Evolutionary conservation across 2,329 filamentous ascomycete species (phyloP).

Genomic region (Penicillium sp.): DNA sequence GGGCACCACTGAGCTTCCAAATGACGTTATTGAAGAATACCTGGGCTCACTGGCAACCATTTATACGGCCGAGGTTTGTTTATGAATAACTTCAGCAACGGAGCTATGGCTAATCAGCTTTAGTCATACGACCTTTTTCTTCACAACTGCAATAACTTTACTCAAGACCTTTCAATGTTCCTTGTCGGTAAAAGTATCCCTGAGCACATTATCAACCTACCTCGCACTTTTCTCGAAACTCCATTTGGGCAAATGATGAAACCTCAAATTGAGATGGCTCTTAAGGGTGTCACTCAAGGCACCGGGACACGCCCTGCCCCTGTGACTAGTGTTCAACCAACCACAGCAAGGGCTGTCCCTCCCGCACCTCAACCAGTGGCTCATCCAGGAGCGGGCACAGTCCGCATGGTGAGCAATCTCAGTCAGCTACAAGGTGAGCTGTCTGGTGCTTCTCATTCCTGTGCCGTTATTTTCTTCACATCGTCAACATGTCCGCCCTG

Average conservation of each 20-base stretch:
- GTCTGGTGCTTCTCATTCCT: constrained; percentile 60
- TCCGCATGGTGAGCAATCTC: constrained; percentile 62
- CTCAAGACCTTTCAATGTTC: constrained; percentile 87
- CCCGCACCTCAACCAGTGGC: constrained; percentile 17
- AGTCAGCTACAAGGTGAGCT: constrained; percentile 63
- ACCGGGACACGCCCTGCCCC: constrained; percentile 38
- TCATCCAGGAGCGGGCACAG: constrained; percentile 43
- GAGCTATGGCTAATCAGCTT: constrained; percentile 10
- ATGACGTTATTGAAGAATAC: constrained; percentile 83
- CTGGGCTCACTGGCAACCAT: constrained; percentile 77
- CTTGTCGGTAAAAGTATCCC: constrained; percentile 86
- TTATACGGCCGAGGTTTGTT: constrained; percentile 71
- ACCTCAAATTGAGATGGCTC: constrained; percentile 68
- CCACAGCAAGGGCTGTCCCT: constrained; percentile 10
- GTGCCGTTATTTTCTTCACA: constrained; percentile 87
- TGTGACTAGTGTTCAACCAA: constrained; percentile 17
- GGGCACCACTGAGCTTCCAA: constrained; percentile 73
- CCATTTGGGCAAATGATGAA: constrained; percentile 86
- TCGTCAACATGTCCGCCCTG: constrained; percentile 84
- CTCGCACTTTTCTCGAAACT: constrained; percentile 78
- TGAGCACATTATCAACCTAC: constrained; percentile 79
- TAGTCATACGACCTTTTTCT: constrained; percentile 83
- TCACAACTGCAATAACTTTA: constrained; percentile 98
- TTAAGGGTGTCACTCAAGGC: constrained; percentile 63
- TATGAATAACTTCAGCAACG: not conserved